Conservation (phyloP, 768 basidiomycete species). For the Cubamyces sp. region DNA sequence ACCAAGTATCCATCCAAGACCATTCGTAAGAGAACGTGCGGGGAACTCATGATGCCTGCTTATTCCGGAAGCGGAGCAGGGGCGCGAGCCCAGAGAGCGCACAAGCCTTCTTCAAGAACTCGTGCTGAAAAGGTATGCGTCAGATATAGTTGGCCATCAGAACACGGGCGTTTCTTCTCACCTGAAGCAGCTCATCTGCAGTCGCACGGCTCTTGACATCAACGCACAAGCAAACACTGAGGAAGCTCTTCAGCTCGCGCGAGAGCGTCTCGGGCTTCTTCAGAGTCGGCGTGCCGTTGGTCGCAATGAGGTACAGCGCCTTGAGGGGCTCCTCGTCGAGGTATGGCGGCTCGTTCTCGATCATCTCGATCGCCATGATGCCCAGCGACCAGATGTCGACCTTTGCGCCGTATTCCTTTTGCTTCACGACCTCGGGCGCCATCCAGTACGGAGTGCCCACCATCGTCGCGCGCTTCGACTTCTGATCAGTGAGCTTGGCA, state of each 20-base stretch:
- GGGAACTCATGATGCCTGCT: constrained; percentile 46
- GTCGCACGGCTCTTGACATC: constrained; percentile 94
- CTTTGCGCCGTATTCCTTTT: constrained; percentile 96
- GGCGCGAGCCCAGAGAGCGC: constrained; percentile 81
- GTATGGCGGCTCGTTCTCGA: constrained; percentile 96
- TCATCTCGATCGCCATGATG: constrained; percentile 99
- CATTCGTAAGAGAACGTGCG: background rate
- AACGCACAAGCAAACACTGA: constrained; percentile 97
- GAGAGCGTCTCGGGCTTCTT: constrained; percentile 95
- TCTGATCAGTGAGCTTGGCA: constrained; percentile 94
- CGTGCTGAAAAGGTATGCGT: constrained; percentile 63
- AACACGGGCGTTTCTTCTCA: constrained; percentile 42
- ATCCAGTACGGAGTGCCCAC: constrained; percentile 99
- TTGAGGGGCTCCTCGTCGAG: constrained; percentile 94
- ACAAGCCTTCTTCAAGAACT: constrained; percentile 92
- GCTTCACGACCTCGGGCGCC: constrained; percentile 98
- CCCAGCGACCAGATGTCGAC: constrained; percentile 97
- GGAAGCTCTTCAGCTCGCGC: constrained; percentile 91
- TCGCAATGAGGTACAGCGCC: constrained; percentile 94
- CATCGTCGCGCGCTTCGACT: constrained; percentile 98
- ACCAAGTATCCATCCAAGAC: background rate
- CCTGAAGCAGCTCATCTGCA: constrained; percentile 82
- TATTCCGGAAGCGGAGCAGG: constrained; percentile 78
- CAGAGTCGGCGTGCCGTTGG: constrained; percentile 96
- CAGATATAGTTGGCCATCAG: constrained; percentile 20